Evolutionary conservation across 1,139 yeast species (phyloP).

Genomic region (Yamadazyma atlantica): DNA sequence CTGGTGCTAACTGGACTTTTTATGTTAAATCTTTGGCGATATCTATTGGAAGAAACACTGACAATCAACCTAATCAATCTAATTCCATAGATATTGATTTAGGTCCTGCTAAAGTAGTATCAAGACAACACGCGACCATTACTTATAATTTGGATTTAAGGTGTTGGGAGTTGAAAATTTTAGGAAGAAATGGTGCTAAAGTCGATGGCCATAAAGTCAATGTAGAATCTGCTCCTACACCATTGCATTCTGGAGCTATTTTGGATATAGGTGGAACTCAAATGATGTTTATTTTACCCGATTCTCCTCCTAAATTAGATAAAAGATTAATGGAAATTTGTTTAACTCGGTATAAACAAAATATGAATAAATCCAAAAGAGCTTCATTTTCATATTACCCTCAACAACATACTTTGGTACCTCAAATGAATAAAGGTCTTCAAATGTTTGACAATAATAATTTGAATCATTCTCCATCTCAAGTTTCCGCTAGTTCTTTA

Average conservation of each 20-base stretch:
- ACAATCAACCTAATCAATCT: constrained; percentile 22
- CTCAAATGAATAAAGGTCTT: constrained; percentile 40
- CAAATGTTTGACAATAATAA: constrained; percentile 53
- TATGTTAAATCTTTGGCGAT: constrained; percentile 82
- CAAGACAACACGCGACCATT: constrained; percentile 85
- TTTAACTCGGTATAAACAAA: constrained; percentile 32
- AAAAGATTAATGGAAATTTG: constrained; percentile 46
- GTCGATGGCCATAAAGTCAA: constrained; percentile 68
- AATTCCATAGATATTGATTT: constrained; percentile 76
- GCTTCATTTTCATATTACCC: constrained; percentile 17
- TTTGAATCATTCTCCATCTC: constrained; percentile 40
- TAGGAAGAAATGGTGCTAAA: constrained; percentile 92
- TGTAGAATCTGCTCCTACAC: constrained; percentile 50
- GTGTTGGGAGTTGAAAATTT: constrained; percentile 80
- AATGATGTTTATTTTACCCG: constrained; percentile 98
- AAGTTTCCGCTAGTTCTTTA: constrained; percentile 41
- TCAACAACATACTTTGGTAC: constrained; percentile 19
- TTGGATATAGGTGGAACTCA: constrained; percentile 96
- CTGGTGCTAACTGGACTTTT: constrained; percentile 93
- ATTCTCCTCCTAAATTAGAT: constrained; percentile 71
- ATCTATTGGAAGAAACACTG: constrained; percentile 85
- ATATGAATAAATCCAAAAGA: constrained; percentile 18
- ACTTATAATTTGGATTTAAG: constrained; percentile 72
- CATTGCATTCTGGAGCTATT: constrained; percentile 79
- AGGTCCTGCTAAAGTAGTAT: constrained; percentile 95